phyloP scores from a whole-genome alignment of 805 yeast species.

The Saturnispora besseyi region DNA sequence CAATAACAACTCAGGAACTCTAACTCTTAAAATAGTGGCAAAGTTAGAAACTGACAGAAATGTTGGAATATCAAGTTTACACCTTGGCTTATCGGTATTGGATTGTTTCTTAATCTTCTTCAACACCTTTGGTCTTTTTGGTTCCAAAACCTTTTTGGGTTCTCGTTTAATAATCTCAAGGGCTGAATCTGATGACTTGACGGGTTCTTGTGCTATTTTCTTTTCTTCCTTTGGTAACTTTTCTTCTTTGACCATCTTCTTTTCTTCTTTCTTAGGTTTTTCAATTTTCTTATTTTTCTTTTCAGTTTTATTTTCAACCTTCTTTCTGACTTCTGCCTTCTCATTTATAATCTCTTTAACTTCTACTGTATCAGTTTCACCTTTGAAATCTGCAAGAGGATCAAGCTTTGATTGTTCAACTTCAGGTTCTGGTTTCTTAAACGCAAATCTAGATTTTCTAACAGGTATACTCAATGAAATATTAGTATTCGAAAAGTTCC shows the following conservation, averaged over 20 bases:
- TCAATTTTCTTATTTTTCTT: not conserved
- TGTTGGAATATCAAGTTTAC: slow-evolving; percentile 48
- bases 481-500: not conserved
- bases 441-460: slow-evolving; percentile 4
- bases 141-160: slow-evolving; percentile 2
- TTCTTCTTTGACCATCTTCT: not conserved
- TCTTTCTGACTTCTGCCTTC: not conserved
- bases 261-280: not conserved
- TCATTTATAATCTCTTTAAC: not conserved
- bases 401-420: not conserved
- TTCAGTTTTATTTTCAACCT: not conserved
- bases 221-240: not conserved
- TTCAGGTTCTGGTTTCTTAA: not conserved
- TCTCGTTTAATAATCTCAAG: slow-evolving; percentile 1
- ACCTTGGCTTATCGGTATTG: slow-evolving; percentile 11
- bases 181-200: slow-evolving; percentile 1
- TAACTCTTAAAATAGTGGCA: slow-evolving; percentile 59
- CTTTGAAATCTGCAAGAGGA: not conserved
- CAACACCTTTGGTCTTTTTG: slow-evolving; percentile 5
- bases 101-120: slow-evolving; percentile 7
- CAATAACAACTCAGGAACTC: slow-evolving; percentile 49
- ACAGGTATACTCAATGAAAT: not conserved
- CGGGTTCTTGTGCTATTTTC: not conserved
- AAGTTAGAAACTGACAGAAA: slow-evolving; percentile 73
- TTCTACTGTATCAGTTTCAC: not conserved